Evolutionary conservation across 192 early-diverging fungal species (phyloP), one percentile per base, ranked within the genome.

Genomic region (Umbelopsis vinacea): DNA sequence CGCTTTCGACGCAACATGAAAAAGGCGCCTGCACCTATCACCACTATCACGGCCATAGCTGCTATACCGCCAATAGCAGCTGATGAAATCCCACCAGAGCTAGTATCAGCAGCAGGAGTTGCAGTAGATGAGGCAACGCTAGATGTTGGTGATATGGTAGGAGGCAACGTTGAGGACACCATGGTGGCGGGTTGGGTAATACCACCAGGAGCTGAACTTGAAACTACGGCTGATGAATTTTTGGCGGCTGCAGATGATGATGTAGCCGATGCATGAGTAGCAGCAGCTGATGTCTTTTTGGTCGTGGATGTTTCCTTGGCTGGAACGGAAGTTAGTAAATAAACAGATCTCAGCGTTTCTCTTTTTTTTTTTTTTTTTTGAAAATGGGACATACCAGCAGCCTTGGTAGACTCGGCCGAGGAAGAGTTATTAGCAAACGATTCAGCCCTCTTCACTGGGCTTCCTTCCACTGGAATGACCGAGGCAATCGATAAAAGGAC

Each of bases 1-100:
- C 66, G 46, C 66, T 48, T 73, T 46, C 71, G 71, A 50, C 57
- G 54, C 22, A 72, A 46, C 2, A 66, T 24, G 35, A 72, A 66
- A 66, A 72, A 72, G 57, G 71, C 71, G 63, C 46, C 33, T 4
- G 55, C 55, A 38, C 47, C 71, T 63, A 63, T 63, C 57, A 63
- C 57, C 57, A 63, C 57, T 50, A 72, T 60, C 19, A 52, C n/a
- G 22, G 35, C 71, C 33, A 35, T 47, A 38, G 57, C 71, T 22
- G 29, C 26, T 57, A 72, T 35, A 52, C 71, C 71, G 50, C 71
- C 71, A 37, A 72, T 47, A 72, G 63, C 71, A 47, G 57, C 71
- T 63, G 57, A 17, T 0, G 57, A 63, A 50, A 57, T 60, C 52
- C 57, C 47, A 19, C 57, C 46, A 66, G 23, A 19, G 26, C 63